These are phyloP conservation scores for Magnolia sinica DNA, from an alignment of 164 flowering plant genomes.

Conservation along the genomic window DNA sequence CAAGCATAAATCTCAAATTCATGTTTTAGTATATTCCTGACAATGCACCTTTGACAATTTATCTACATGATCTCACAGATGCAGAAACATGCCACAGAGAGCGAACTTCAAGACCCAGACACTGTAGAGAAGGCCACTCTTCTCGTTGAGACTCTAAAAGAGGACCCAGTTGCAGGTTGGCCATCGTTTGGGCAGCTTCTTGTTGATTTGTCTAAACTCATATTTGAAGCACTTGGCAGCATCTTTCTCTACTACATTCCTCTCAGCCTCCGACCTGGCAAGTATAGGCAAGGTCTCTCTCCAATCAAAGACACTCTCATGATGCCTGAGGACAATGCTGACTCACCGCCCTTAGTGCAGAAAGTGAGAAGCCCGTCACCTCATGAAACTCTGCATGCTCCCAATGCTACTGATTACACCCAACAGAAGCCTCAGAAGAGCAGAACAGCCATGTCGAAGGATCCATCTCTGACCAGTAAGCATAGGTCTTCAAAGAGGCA, in stretches of 20 bases:
- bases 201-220: conserved; percentile 58
- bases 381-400: conserved; percentile 45
- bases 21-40: background rate
- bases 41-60: background rate
- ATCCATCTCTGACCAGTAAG: conserved; percentile 63
- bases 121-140: conserved; percentile 40
- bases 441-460: conserved; percentile 55
- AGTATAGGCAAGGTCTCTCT: conserved; percentile 52
- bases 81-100: conserved; percentile 33
- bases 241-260: conserved; percentile 44
- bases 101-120: conserved; percentile 30
- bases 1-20: no score
- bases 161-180: conserved; percentile 73
- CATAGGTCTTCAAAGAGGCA: conserved; percentile 72
- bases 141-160: conserved; percentile 41
- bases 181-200: conserved; percentile 79
- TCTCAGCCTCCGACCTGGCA: conserved; percentile 23
- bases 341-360: conserved; percentile 36
- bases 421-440: conserved; percentile 59
- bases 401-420: conserved; percentile 36
- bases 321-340: conserved; percentile 78
- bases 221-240: conserved; percentile 45
- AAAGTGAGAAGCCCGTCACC: conserved; percentile 56
- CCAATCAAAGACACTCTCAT: conserved; percentile 70
- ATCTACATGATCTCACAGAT: background rate